Evolutionary conservation across 345 rosid genomes (phyloP).

Genomic region (Noccaea caerulescens): DNA sequence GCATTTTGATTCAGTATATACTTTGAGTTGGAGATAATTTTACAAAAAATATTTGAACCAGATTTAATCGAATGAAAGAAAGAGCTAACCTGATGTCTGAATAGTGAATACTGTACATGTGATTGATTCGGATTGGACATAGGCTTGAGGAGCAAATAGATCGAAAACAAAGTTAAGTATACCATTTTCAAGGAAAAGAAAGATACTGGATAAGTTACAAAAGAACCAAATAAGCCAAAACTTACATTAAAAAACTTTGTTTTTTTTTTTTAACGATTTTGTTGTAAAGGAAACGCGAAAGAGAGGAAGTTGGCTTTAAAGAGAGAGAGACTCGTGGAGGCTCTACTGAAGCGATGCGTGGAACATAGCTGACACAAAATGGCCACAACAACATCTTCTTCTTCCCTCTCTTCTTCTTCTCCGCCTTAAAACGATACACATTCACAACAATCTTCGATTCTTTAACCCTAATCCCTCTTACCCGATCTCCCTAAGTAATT

Average conservation of each 20-base stretch:
- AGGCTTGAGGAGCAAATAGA: neutral
- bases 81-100: neutral
- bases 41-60: neutral
- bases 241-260: neutral
- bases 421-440: slow-evolving; percentile 20
- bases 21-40: neutral
- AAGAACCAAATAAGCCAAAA: neutral
- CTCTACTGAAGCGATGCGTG: slow-evolving; percentile 56
- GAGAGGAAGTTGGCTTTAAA: slow-evolving; percentile 28
- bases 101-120: neutral
- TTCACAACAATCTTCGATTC: slow-evolving; percentile 17
- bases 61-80: slow-evolving; percentile 14
- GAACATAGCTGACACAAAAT: slow-evolving; percentile 52
- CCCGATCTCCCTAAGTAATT: neutral
- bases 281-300: slow-evolving; percentile 13
- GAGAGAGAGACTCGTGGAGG: slow-evolving; percentile 57
- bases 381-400: slow-evolving; percentile 39
- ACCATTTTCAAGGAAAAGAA: neutral
- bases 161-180: neutral
- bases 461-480: slow-evolving; percentile 11
- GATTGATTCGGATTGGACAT: neutral
- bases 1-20: neutral
- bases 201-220: neutral
- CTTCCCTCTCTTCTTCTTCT: slow-evolving; percentile 15
- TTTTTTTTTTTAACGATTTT: neutral